A percentile compares a stretch with the other conserved stretches of the same genome.
phyloP scores from a whole-genome alignment of 1,284 basidiomycete species.

The Coriolopsis trogii region DNA sequence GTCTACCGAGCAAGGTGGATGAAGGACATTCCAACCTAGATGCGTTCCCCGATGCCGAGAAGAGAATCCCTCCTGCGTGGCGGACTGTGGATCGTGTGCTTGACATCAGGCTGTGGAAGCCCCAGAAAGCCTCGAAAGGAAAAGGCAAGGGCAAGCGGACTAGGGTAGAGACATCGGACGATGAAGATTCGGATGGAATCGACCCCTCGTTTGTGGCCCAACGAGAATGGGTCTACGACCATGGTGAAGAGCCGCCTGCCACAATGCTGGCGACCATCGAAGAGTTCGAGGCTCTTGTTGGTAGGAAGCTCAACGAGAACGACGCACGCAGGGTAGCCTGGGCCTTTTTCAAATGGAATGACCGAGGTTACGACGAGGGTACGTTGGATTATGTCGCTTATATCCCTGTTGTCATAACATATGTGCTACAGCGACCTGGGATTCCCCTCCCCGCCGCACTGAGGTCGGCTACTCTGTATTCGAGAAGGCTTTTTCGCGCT shows the following conservation, averaged over 20 bases:
- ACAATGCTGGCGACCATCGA: slow-evolving; percentile 55
- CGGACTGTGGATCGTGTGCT: slow-evolving; percentile 82
- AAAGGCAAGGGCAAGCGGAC: slow-evolving; percentile 31
- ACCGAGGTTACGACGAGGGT: slow-evolving; percentile 90
- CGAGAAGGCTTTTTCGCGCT: slow-evolving; percentile 64
- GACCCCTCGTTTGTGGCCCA: no score
- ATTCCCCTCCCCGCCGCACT: slow-evolving; percentile 73
- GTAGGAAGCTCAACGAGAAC: slow-evolving; percentile 46
- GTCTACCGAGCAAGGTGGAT: slow-evolving; percentile 38
- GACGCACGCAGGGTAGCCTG: slow-evolving; percentile 70
- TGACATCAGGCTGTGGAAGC: slow-evolving; percentile 69
- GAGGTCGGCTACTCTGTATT: slow-evolving; percentile 67
- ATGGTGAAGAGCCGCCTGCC: slow-evolving; percentile 60
- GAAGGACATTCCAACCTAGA: slow-evolving; percentile 39
- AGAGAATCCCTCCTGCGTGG: slow-evolving; percentile 73
- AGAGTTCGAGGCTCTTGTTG: slow-evolving; percentile 59
- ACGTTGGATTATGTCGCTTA: slow-evolving; percentile 20
- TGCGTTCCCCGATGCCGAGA: slow-evolving; percentile 65
- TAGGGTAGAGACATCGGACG: slow-evolving; percentile 25
- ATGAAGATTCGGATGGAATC: slow-evolving; percentile 35
- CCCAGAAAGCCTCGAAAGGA: slow-evolving; percentile 32
- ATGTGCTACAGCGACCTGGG: slow-evolving; percentile 79
- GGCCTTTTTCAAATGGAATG: slow-evolving; percentile 89
- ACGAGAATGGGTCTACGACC: slow-evolving; percentile 35
- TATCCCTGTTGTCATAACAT: not conserved